phyloP scores from a whole-genome alignment of 164 flowering plant species.

The Aristolochia contorta region DNA sequence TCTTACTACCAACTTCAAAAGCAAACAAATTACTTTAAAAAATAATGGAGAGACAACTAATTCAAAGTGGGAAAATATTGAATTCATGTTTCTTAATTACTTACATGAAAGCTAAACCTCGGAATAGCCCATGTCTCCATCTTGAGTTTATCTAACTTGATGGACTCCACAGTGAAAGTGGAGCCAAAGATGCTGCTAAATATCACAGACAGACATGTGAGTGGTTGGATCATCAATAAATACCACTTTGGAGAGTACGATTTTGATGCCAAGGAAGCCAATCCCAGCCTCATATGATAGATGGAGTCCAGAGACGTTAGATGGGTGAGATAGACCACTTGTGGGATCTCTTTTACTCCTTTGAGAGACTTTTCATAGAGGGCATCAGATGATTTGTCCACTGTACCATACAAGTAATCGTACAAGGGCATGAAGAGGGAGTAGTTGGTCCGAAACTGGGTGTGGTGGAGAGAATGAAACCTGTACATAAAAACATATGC shows the following conservation, averaged over 20 bases:
- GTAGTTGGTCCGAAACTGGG: conserved; percentile 44
- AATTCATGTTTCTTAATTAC: not conserved
- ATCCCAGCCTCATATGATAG: conserved; percentile 37
- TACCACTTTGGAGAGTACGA: conserved; percentile 48
- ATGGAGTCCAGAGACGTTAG: conserved; percentile 40
- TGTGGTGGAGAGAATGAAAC: conserved; percentile 30
- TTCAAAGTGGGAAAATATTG: too few species aligned
- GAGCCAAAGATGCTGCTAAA: conserved; percentile 34
- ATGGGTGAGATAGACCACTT: conserved; percentile 53
- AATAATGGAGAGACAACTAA: too few species aligned
- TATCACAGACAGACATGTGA: conserved; percentile 31
- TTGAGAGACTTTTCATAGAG: conserved; percentile 25
- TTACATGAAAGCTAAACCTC: conserved; percentile 42
- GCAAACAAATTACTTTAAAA: too few species aligned
- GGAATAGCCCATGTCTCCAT: conserved; percentile 58
- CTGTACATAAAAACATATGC: not conserved
- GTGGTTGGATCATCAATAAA: conserved; percentile 39
- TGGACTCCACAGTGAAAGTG: conserved; percentile 48
- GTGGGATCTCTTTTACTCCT: conserved; percentile 21
- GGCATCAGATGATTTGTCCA: conserved; percentile 33
- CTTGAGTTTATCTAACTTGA: conserved; percentile 28
- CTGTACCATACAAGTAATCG: conserved; percentile 44
- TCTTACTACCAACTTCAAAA: too few species aligned
- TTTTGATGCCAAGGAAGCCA: conserved; percentile 34
- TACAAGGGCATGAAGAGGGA: conserved; percentile 50